Evolutionary conservation across 2,329 filamentous ascomycete species (phyloP).

Genomic region (Exophiala viscosa): DNA sequence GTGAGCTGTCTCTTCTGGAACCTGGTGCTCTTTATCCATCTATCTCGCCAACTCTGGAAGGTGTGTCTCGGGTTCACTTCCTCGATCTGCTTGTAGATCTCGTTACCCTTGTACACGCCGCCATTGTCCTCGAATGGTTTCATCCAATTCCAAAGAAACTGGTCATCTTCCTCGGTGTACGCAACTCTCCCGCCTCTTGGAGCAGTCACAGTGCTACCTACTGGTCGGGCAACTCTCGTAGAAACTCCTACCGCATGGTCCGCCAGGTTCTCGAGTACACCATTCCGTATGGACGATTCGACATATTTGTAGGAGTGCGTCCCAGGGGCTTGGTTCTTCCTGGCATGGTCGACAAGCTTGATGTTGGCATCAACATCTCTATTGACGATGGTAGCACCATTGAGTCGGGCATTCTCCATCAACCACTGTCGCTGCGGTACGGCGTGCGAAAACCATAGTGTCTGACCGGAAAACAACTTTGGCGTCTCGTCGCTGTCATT

Average conservation of each 20-base stretch:
- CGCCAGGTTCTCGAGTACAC: conserved; percentile 47
- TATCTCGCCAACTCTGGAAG: conserved; percentile 48
- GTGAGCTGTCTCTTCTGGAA: conserved; percentile 17
- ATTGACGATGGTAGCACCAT: conserved; percentile 54
- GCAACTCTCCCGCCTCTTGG: conserved; percentile 32
- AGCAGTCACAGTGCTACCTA: conserved; percentile 40
- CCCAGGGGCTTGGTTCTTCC: conserved; percentile 45
- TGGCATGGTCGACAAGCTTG: conserved; percentile 56
- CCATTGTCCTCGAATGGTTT: conserved; percentile 34
- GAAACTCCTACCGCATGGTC: conserved; percentile 47
- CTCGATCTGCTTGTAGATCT: conserved; percentile 45
- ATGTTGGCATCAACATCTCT: conserved; percentile 56
- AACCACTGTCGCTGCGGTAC: conserved; percentile 50
- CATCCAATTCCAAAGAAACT: conserved; percentile 44
- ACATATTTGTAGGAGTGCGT: conserved; percentile 59
- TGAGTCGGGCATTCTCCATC: conserved; percentile 35
- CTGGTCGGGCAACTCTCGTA: conserved; percentile 39
- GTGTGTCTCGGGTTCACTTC: conserved; percentile 40
- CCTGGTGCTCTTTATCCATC: conserved; percentile 41
- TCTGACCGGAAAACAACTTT: conserved; percentile 51
- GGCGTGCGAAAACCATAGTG: conserved; percentile 57
- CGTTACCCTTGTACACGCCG: conserved; percentile 38
- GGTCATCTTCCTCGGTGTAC: conserved; percentile 45
- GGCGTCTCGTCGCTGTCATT: not conserved
- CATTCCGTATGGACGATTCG: conserved; percentile 50